phyloP scores from a whole-genome alignment of 2,329 filamentous ascomycete genomes.

The Aspergillus alliaceus region DNA sequence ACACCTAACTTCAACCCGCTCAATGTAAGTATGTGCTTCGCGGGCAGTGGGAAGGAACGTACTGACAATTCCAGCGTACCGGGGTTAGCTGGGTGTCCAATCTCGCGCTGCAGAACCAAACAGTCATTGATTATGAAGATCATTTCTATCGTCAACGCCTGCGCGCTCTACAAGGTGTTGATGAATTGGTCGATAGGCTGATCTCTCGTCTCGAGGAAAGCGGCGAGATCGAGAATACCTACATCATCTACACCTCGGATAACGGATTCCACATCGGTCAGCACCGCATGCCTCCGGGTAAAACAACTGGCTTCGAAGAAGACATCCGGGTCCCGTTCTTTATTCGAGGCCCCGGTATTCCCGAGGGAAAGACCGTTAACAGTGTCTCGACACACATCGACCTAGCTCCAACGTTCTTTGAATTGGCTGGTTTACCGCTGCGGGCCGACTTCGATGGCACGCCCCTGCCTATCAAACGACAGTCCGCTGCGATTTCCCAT shows the following conservation, averaged over 20 bases:
- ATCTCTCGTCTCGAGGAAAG: slow-evolving; percentile 43
- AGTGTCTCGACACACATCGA: slow-evolving; percentile 64
- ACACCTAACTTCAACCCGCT: slow-evolving; percentile 67
- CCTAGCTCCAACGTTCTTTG: slow-evolving; percentile 61
- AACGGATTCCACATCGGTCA: slow-evolving; percentile 64
- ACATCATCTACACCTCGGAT: slow-evolving; percentile 62
- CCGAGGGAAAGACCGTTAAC: slow-evolving; percentile 41
- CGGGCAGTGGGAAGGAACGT: too few species aligned
- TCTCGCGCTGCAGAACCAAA: slow-evolving; percentile 47
- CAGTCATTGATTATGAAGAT: slow-evolving; percentile 53
- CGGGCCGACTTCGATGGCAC: slow-evolving; percentile 58
- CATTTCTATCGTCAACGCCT: slow-evolving; percentile 53
- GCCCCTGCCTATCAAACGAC: slow-evolving; percentile 47
- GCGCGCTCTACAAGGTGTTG: slow-evolving; percentile 53
- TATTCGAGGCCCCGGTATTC: slow-evolving; percentile 59
- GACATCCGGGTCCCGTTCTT: slow-evolving; percentile 62
- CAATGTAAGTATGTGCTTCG: slow-evolving; percentile 36
- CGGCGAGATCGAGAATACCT: slow-evolving; percentile 53
- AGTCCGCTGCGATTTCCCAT: slow-evolving; percentile 32
- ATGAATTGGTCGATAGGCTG: slow-evolving; percentile 54
- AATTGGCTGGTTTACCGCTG: slow-evolving; percentile 40
- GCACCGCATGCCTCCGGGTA: slow-evolving; percentile 59
- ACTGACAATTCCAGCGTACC: slow-evolving; percentile 29
- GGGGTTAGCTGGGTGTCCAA: slow-evolving; percentile 49
- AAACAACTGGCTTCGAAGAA: slow-evolving; percentile 59